Evolutionary conservation across 495 filamentous ascomycete genomes (phyloP).

Genomic region (Cercophora samala): DNA sequence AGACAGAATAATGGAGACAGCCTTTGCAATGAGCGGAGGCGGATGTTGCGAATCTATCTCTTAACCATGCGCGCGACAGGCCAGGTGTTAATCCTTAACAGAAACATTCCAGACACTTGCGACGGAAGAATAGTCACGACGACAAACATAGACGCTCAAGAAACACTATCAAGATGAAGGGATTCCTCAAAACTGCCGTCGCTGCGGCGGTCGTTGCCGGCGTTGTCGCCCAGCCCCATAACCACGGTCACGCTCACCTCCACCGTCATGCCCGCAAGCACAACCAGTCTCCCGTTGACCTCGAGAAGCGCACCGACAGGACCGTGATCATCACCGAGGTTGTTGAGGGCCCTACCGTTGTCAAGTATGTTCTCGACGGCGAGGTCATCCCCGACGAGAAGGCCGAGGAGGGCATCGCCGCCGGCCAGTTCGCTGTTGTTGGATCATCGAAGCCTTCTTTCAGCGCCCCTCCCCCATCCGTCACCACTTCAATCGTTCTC

Average conservation of each 20-base stretch:
- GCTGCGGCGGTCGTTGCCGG: slow-evolving; percentile 45
- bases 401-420: slow-evolving; percentile 60
- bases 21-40: not conserved
- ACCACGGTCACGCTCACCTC: slow-evolving; percentile 41
- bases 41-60: not conserved
- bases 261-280: slow-evolving; percentile 39
- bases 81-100: not conserved
- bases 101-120: not conserved
- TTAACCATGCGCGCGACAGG: not conserved
- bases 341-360: slow-evolving; percentile 51
- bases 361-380: slow-evolving; percentile 59
- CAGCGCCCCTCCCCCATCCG: slow-evolving; percentile 36
- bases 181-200: slow-evolving; percentile 43
- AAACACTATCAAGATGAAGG: slow-evolving; percentile 45
- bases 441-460: slow-evolving; percentile 46
- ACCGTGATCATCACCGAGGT: slow-evolving; percentile 33
- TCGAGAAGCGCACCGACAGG: slow-evolving; percentile 40
- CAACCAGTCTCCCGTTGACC: slow-evolving; percentile 26
- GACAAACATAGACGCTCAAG: not conserved
- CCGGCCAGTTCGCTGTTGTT: slow-evolving; percentile 52
- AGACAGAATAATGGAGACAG: not conserved
- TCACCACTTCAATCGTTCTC: slow-evolving; percentile 25
- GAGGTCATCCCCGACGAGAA: slow-evolving; percentile 49
- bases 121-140: not conserved
- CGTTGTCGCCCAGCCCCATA: slow-evolving; percentile 47